A percentile compares a stretch with the other conserved stretches of the same genome.
Conservation (phyloP, 140 eudicot genomes). For the Oenanthe javanica region DNA sequence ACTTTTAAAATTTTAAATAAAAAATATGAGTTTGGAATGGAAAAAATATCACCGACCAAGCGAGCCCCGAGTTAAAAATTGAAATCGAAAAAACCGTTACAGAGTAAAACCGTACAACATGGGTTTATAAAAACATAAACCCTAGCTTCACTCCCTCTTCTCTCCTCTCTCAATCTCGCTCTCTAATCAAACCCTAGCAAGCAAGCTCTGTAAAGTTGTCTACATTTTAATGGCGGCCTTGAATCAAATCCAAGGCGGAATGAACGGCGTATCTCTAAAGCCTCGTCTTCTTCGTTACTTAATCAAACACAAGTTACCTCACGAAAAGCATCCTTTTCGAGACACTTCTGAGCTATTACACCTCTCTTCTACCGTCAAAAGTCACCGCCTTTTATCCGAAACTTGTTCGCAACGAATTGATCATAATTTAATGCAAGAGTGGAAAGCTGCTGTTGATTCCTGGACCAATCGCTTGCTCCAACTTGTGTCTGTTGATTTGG, state of each 20-base stretch:
- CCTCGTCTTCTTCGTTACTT: constrained; percentile 67
- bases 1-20: too few species aligned
- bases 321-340: constrained; percentile 51
- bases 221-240: constrained; percentile 43
- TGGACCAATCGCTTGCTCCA: constrained; percentile 55
- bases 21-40: too few species aligned
- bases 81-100: background rate
- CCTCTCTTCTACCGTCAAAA: constrained; percentile 48
- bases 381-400: constrained; percentile 61
- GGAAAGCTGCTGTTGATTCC: constrained; percentile 67
- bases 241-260: constrained; percentile 31
- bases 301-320: constrained; percentile 58
- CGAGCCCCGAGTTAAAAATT: too few species aligned
- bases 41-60: too few species aligned
- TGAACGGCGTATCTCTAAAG: constrained; percentile 50
- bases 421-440: constrained; percentile 32
- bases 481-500: constrained; percentile 49
- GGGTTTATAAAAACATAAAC: background rate
- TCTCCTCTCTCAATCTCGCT: background rate
- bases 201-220: background rate
- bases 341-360: constrained; percentile 40
- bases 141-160: background rate
- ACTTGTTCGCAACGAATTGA: constrained; percentile 15
- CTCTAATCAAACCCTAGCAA: background rate
- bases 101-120: background rate